Conservation (phyloP, 1,139 yeast species). For the Meyerozyma carpophila region DNA sequence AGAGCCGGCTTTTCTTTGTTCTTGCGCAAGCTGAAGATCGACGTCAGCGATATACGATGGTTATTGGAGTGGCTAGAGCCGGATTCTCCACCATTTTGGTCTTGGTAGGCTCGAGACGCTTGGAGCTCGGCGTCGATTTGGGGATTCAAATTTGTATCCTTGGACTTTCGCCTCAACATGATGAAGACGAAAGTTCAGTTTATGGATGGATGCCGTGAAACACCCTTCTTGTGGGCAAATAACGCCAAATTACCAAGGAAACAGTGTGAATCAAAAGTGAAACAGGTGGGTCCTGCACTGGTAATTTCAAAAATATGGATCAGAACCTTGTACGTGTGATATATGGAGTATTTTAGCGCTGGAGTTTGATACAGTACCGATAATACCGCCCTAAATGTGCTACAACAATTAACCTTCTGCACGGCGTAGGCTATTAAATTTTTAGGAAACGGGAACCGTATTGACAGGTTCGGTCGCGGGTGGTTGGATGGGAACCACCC, state of each 20-base stretch:
- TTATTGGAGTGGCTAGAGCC: background rate
- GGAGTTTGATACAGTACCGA: too few species aligned
- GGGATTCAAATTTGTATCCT: slow-evolving; percentile 13
- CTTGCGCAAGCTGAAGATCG: slow-evolving; percentile 36
- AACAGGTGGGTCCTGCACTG: background rate
- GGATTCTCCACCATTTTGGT: background rate
- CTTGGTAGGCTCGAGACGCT: slow-evolving; percentile 27
- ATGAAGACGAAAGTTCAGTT: background rate
- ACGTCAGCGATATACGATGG: slow-evolving; percentile 31
- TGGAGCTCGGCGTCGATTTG: slow-evolving; percentile 28
- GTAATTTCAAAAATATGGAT: background rate
- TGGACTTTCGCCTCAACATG: slow-evolving; percentile 5
- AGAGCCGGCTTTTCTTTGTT: slow-evolving; percentile 7
- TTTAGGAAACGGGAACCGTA: background rate
- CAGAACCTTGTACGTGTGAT: too few species aligned
- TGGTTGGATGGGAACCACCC: background rate
- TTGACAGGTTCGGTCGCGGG: background rate
- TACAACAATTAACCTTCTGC: too few species aligned
- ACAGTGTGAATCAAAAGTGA: background rate
- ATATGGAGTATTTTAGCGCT: too few species aligned
- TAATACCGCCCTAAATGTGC: too few species aligned
- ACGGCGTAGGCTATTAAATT: background rate
- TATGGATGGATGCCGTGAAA: too few species aligned
- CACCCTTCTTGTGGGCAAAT: background rate
- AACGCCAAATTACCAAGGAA: background rate